Percentiles rank a stretch among this genome's conserved stretches.
These are phyloP conservation scores for Blastosporella zonata DNA, from an alignment of 1,284 basidiomycete species.

Conservation along the genomic window DNA sequence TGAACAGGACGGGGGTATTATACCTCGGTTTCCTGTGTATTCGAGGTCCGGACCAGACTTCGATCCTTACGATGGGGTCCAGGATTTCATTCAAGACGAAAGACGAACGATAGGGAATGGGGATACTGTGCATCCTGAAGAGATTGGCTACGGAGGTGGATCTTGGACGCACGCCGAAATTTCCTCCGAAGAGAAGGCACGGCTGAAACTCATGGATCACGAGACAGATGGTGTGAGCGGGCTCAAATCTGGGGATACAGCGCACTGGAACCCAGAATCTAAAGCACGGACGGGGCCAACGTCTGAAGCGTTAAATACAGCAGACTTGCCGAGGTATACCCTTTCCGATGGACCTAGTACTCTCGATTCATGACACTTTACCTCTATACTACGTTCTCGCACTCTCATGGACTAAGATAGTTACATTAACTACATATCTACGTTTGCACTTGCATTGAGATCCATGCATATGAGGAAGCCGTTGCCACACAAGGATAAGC, in stretches of 20 bases:
- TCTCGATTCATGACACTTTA: background rate
- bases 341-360: slow-evolving; percentile 5
- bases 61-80: slow-evolving; percentile 21
- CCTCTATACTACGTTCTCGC: background rate
- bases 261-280: slow-evolving; percentile 8
- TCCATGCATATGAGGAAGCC: slow-evolving; percentile 1
- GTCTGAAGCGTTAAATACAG: slow-evolving; percentile 1
- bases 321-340: slow-evolving; percentile 16
- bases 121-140: slow-evolving; percentile 15
- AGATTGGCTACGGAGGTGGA: slow-evolving; percentile 31
- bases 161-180: slow-evolving; percentile 31
- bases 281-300: slow-evolving; percentile 7
- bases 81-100: background rate
- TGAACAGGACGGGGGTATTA: slow-evolving; percentile 1
- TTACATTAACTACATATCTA: background rate
- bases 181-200: slow-evolving; percentile 28
- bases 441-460: too few relatives aligned
- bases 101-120: slow-evolving; percentile 5
- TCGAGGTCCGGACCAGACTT: slow-evolving; percentile 14
- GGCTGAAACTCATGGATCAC: slow-evolving; percentile 18
- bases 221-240: slow-evolving; percentile 8
- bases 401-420: background rate
- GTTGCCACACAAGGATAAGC: slow-evolving; percentile 14
- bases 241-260: background rate
- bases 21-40: background rate